Percentiles rank a stretch among this genome's conserved stretches.
Conservation (phyloP, 305 asterid species). For the Stenogyne calaminthoides region DNA sequence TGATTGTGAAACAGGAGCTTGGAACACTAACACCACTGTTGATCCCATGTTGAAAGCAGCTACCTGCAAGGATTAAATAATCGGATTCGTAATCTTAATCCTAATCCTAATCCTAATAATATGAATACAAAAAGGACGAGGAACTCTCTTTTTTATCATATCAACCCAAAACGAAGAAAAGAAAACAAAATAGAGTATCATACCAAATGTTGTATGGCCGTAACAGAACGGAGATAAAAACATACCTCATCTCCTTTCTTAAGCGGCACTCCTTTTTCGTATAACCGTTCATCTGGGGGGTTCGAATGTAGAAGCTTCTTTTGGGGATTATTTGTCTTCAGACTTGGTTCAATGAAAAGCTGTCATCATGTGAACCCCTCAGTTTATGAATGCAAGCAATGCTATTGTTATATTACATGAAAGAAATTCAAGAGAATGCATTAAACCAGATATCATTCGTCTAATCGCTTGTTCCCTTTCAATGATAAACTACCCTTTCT, state of each 20-base stretch:
- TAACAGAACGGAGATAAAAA: background rate
- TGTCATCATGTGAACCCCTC: conserved; percentile 28
- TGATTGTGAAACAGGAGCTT: conserved; percentile 63
- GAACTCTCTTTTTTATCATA: no score
- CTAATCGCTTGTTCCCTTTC: no score
- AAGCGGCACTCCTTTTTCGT: conserved; percentile 57
- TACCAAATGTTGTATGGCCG: background rate
- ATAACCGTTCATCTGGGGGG: conserved; percentile 68
- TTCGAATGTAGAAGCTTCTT: conserved; percentile 62
- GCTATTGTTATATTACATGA: conserved; percentile 44
- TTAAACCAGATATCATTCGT: no score
- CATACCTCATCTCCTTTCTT: conserved; percentile 96
- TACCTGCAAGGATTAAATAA: conserved; percentile 47
- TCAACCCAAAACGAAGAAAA: background rate
- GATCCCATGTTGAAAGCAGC: conserved; percentile 98
- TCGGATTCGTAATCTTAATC: background rate
- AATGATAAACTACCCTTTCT: no score
- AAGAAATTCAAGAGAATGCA: conserved; percentile 14
- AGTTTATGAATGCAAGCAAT: conserved; percentile 34
- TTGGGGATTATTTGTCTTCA: conserved; percentile 72
- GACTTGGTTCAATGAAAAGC: conserved; percentile 82
- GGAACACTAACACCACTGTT: conserved; percentile 87
- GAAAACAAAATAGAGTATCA: background rate
- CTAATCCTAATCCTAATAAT: no score
- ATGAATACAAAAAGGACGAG: no score